A percentile compares a stretch with the other conserved stretches of the same genome.
Evolutionary conservation across 495 filamentous ascomycete genomes (phyloP).

Genomic region (Aspergillus diversus): DNA sequence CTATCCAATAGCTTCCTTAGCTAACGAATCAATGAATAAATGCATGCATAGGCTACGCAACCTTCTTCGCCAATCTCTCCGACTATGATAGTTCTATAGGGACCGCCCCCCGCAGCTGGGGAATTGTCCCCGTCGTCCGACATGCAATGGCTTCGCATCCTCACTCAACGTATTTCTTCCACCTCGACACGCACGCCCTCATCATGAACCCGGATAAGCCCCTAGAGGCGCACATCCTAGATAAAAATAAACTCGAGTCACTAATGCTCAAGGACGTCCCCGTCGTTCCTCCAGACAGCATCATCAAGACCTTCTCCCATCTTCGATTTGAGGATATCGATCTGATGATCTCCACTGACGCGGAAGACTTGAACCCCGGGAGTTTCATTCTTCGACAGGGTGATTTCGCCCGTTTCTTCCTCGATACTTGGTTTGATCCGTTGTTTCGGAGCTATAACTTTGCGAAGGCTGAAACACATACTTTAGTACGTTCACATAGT

Average conservation of each 20-base stretch:
- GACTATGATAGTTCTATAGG: conserved; percentile 71
- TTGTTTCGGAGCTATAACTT: conserved; percentile 93
- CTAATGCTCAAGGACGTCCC: conserved; percentile 83
- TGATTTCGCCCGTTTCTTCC: conserved; percentile 88
- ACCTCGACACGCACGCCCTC: conserved; percentile 77
- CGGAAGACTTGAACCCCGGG: conserved; percentile 71
- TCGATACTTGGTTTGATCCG: conserved; percentile 97
- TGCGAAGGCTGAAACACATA: conserved; percentile 90
- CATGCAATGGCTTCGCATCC: conserved; percentile 85
- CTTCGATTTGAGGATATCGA: conserved; percentile 77
- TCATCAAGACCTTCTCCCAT: conserved; percentile 92
- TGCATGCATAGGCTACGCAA: conserved; percentile 70
- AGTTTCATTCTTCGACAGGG: conserved; percentile 83
- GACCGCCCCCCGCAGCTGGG: conserved; percentile 71
- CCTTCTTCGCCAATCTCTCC: conserved; percentile 74
- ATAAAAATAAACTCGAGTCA: conserved; percentile 65
- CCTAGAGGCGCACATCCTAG: conserved; percentile 72
- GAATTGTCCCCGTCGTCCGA: conserved; percentile 79
- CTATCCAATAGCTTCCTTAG: neutral
- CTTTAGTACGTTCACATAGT: conserved; percentile 65
- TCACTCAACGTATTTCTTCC: conserved; percentile 78
- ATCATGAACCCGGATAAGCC: conserved; percentile 84
- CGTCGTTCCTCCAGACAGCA: conserved; percentile 91
- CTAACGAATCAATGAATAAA: neutral
- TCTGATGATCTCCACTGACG: conserved; percentile 83